A percentile compares a stretch with the other conserved stretches of the same genome.
These are phyloP conservation scores for Ceratocystis lukuohia DNA, from an alignment of 2,329 filamentous ascomycete species.

Conservation along the genomic window DNA sequence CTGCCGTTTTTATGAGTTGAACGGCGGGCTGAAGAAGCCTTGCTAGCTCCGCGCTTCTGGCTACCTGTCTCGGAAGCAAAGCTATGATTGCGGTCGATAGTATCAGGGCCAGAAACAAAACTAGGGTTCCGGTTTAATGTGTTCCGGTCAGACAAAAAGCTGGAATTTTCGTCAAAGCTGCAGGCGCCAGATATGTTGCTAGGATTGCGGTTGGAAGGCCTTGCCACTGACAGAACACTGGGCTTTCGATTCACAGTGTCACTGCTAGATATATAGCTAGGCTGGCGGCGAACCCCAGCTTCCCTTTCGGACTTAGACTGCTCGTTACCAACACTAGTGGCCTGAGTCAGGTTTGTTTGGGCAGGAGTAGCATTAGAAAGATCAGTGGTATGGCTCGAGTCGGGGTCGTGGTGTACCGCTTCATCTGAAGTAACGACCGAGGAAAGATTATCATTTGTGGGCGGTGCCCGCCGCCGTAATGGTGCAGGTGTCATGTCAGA, in stretches of 20 bases:
- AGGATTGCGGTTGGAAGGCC: neutral
- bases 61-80: slow-evolving; percentile 7
- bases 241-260: slow-evolving; percentile 10
- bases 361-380: slow-evolving; percentile 23
- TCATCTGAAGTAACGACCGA: slow-evolving; percentile 46
- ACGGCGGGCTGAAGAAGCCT: neutral
- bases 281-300: slow-evolving; percentile 9
- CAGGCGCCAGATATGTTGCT: slow-evolving; percentile 14
- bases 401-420: slow-evolving; percentile 34
- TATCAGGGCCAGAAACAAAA: slow-evolving; percentile 10
- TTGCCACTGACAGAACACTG: neutral
- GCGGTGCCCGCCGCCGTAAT: slow-evolving; percentile 32
- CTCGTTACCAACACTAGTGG: slow-evolving; percentile 37
- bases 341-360: slow-evolving; percentile 41
- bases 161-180: neutral
- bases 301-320: slow-evolving; percentile 26
- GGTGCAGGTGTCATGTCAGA: slow-evolving; percentile 21
- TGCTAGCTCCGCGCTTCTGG: slow-evolving; percentile 6
- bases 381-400: slow-evolving; percentile 35
- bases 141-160: neutral
- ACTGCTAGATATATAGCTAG: slow-evolving; percentile 11
- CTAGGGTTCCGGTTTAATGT: slow-evolving; percentile 12
- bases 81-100: slow-evolving; percentile 12
- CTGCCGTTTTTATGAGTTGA: slow-evolving; percentile 11
- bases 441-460: slow-evolving; percentile 43